Evolutionary conservation across 495 filamentous ascomycete genomes (phyloP).

Genomic region (Mytilinidion resinicola): DNA sequence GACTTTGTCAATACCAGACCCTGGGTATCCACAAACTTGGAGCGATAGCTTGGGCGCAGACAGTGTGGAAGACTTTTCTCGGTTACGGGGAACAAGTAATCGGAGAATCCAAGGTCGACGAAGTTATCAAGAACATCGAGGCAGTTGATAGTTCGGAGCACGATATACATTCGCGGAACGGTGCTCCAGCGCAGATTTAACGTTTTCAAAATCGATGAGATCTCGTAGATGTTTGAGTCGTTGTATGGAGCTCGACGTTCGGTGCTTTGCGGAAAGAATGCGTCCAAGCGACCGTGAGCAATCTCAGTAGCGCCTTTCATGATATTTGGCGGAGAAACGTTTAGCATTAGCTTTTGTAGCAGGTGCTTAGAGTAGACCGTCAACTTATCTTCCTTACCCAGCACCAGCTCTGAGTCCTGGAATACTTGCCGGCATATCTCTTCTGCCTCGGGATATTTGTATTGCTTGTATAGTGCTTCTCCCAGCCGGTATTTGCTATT

Average conservation of each 20-base stretch:
- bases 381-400: too few species aligned
- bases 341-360: too few species aligned
- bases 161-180: conserved; percentile 12
- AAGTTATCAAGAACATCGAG: conserved; percentile 2
- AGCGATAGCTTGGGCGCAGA: background rate
- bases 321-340: background rate
- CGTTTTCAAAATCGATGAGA: background rate
- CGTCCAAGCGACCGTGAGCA: background rate
- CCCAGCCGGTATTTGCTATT: background rate
- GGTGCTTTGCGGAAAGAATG: background rate
- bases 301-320: background rate
- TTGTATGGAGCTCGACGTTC: background rate
- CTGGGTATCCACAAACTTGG: conserved; percentile 6
- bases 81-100: conserved; percentile 12
- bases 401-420: background rate
- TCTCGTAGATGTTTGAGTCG: conserved; percentile 7
- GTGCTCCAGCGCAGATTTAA: background rate
- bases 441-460: background rate
- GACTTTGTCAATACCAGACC: conserved; percentile 14
- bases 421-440: background rate
- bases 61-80: background rate
- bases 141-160: conserved; percentile 5
- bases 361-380: too few species aligned
- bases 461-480: background rate
- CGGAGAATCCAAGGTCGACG: conserved; percentile 4